Evolutionary conservation across 345 rosid genomes (phyloP).

Genomic region (Hibiscus tridactylites): DNA sequence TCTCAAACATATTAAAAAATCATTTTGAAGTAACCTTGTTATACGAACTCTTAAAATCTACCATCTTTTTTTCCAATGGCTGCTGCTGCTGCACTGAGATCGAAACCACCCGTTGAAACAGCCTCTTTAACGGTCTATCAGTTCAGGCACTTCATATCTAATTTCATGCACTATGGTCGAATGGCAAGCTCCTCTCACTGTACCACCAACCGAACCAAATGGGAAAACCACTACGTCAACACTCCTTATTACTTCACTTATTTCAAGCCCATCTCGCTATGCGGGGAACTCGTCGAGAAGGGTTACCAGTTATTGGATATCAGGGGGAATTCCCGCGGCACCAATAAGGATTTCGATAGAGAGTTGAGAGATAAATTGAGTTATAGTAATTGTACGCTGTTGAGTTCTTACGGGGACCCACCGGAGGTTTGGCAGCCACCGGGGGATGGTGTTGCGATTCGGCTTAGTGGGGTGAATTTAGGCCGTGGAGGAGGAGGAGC

Average conservation of each 20-base stretch:
- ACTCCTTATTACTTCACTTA: slow-evolving; percentile 43
- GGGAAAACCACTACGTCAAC: slow-evolving; percentile 40
- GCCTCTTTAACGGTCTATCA: slow-evolving; percentile 55
- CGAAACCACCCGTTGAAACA: slow-evolving; percentile 47
- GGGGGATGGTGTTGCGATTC: slow-evolving; percentile 60
- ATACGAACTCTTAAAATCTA: slow-evolving; percentile 4
- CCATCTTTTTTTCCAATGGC: slow-evolving; percentile 3
- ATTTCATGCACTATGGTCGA: slow-evolving; percentile 49
- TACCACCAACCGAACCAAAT: slow-evolving; percentile 30
- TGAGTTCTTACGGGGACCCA: slow-evolving; percentile 71
- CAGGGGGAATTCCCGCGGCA: slow-evolving; percentile 20
- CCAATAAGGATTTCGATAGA: slow-evolving; percentile 18
- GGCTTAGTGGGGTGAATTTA: slow-evolving; percentile 32
- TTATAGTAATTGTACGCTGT: slow-evolving; percentile 13
- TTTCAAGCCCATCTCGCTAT: slow-evolving; percentile 50
- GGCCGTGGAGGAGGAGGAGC: slow-evolving; percentile 33
- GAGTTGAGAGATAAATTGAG: slow-evolving; percentile 25
- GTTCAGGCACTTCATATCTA: slow-evolving; percentile 53
- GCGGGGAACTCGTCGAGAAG: slow-evolving; percentile 47
- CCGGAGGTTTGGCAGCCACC: slow-evolving; percentile 99
- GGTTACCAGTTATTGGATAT: slow-evolving; percentile 33
- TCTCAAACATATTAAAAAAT: neutral
- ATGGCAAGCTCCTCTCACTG: slow-evolving; percentile 30
- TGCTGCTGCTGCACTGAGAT: slow-evolving; percentile 66
- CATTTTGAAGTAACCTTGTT: slow-evolving; percentile 5